phyloP scores from a whole-genome alignment of 2,329 filamentous ascomycete genomes.

The Bipolaris zeicola region DNA sequence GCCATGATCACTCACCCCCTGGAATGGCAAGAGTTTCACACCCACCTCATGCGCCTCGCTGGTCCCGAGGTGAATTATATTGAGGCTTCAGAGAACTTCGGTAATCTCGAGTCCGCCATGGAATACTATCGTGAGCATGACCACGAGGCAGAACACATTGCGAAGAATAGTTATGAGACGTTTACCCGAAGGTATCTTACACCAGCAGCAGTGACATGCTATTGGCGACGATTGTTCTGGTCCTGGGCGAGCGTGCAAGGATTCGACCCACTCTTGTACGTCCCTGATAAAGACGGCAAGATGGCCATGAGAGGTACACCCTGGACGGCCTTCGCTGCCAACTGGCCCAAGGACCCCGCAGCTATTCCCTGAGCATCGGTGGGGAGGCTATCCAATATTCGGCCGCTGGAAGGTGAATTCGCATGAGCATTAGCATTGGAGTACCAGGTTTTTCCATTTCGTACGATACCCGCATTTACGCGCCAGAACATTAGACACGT shows the following conservation, averaged over 20 bases:
- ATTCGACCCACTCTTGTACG: conserved; percentile 38
- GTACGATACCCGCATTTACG: conserved; percentile 27
- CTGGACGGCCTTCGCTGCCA: conserved; percentile 44
- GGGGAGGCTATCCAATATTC: neutral
- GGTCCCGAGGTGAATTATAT: conserved; percentile 42
- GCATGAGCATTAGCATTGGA: conserved; percentile 22
- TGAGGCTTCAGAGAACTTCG: conserved; percentile 40
- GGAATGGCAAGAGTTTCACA: conserved; percentile 45
- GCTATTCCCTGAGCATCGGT: conserved; percentile 30
- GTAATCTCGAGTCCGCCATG: conserved; percentile 40
- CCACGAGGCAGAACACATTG: conserved; percentile 37
- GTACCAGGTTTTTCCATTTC: conserved; percentile 13
- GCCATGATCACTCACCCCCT: conserved; percentile 42
- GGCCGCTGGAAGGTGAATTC: conserved; percentile 11
- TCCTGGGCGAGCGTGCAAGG: conserved; percentile 40
- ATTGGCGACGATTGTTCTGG: conserved; percentile 42
- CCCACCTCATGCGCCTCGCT: conserved; percentile 39
- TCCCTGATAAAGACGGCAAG: conserved; percentile 29
- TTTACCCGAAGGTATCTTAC: conserved; percentile 42
- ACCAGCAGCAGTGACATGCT: conserved; percentile 43
- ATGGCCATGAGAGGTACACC: conserved; percentile 40
- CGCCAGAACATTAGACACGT: conserved; percentile 5
- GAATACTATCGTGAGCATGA: conserved; percentile 40
- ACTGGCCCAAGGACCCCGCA: conserved; percentile 41
- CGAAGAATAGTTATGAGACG: conserved; percentile 39